These are phyloP conservation scores for Dovyalis caffra DNA, from an alignment of 345 rosid species.

Conservation along the genomic window DNA sequence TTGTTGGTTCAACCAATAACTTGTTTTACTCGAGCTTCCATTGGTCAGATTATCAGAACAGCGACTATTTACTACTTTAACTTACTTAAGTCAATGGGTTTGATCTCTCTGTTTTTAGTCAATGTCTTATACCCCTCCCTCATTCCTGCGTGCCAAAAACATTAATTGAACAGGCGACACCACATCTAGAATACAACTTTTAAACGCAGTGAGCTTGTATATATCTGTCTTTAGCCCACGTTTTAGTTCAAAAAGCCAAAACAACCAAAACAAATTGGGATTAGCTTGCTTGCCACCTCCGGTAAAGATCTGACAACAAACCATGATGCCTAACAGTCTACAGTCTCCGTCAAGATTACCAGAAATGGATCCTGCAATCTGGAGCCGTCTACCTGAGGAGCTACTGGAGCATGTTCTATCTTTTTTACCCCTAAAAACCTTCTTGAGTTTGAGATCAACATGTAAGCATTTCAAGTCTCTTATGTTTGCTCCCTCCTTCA, in stretches of 20 bases:
- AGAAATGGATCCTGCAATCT: conserved; percentile 71
- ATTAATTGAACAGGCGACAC: background rate
- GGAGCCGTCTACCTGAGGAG: conserved; percentile 72
- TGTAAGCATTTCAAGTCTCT: conserved; percentile 66
- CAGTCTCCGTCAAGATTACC: conserved; percentile 9
- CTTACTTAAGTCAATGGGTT: no score
- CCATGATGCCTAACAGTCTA: background rate
- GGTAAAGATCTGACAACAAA: background rate
- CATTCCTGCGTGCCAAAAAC: background rate
- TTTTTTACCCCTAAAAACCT: conserved; percentile 53
- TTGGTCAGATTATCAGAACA: background rate
- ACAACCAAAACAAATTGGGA: conserved; percentile 11
- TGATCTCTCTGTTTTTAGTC: no score
- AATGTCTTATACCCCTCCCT: background rate
- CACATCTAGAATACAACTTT: background rate
- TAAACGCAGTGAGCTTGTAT: background rate
- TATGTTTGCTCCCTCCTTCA: conserved; percentile 47
- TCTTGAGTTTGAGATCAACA: conserved; percentile 59
- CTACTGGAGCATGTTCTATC: conserved; percentile 60
- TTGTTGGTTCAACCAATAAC: background rate
- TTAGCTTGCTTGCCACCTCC: conserved; percentile 1
- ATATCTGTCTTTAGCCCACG: background rate
- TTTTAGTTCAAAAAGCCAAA: background rate
- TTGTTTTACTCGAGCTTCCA: no score
- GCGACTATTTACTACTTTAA: no score